Base-by-base conservation (phyloP, 1,284 basidiomycete genomes). In the Sutorius eximius region DNA sequence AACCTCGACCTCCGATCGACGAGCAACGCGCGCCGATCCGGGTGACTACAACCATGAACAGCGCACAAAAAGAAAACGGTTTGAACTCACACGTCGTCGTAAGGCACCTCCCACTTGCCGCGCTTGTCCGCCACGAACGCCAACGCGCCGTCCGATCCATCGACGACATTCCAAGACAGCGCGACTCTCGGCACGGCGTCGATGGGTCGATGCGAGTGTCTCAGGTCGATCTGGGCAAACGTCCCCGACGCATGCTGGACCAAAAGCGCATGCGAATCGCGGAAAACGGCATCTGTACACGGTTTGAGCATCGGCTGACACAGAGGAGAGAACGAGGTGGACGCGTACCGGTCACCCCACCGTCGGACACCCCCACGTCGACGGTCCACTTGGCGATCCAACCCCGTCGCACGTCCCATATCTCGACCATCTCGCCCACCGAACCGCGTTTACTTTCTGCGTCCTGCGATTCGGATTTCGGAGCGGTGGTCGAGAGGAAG, bases 341-440 rank as follows among this genome's bases (percentile, higher is more conserved):
- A 50, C 9, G 62, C 76, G 41, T 59, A 89, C 89, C 89, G 18
- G 84, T 85, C 8, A 87, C 82, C 29, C 84, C 83, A 13, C 88
- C 86, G 55, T 91, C 89, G 3, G 74, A 75, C 11, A 80, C 74
- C 15, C 81, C 82, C 20, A 82, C 82, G 20, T 77, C 78, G 6
- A 94, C 77, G 1, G 82, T 78, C 83, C 93, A 95, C 70, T 95
- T 95, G 6, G 89, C 85, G 44, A 95, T 79, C 77, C 89, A 89
- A 5, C 85, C 82, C 36, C 92, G 76, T 38, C 92, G 78, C 1
- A 92, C 90, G 66, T 95, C 93, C 93, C 93, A 95, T 18, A 95
- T 85, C 65, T 95, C 91, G 22, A 94, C 78, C 0, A 81, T 73
- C 63, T 89, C 86, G 1, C 82, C 81, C 5, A 68, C 73, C 48